These are phyloP conservation scores for Geotrichum carabidarum DNA, from an alignment of 1,139 yeast genomes.

Conservation along the genomic window DNA sequence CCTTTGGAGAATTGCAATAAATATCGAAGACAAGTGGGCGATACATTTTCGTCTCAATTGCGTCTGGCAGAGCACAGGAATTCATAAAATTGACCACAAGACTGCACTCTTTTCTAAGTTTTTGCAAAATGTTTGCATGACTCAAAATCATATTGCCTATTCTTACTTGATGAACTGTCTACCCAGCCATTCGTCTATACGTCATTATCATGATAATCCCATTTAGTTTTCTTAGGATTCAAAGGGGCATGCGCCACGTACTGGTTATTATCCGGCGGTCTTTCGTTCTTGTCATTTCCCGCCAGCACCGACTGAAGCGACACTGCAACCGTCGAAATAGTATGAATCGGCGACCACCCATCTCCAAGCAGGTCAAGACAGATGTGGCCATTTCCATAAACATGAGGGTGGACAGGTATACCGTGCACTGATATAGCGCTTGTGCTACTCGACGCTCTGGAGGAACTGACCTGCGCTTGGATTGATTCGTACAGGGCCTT, in stretches of 20 bases:
- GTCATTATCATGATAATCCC: conserved; percentile 44
- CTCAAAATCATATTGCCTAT: no score
- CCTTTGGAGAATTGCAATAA: no score
- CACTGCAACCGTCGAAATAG: conserved; percentile 49
- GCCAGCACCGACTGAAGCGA: conserved; percentile 64
- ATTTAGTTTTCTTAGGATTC: conserved; percentile 50
- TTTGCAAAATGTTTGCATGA: no score
- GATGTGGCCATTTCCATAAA: conserved; percentile 70
- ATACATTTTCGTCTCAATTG: no score
- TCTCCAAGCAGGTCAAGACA: conserved; percentile 52
- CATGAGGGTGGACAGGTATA: conserved; percentile 67
- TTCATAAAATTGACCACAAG: no score
- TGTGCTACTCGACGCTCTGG: neutral
- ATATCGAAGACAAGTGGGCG: no score
- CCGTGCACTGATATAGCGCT: conserved; percentile 23
- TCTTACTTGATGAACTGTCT: no score
- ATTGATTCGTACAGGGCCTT: neutral
- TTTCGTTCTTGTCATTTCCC: conserved; percentile 41
- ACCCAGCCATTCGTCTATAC: conserved; percentile 29
- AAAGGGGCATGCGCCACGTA: conserved; percentile 52
- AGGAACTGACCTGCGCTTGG: neutral
- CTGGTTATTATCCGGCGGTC: conserved; percentile 51
- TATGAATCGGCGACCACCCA: conserved; percentile 71
- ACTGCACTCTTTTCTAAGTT: no score
- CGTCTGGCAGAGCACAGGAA: no score